Evolutionary conservation across 768 basidiomycete genomes (phyloP), one percentile per base, ranked within the genome.

Genomic region (Clitopilus passeckerianus): DNA sequence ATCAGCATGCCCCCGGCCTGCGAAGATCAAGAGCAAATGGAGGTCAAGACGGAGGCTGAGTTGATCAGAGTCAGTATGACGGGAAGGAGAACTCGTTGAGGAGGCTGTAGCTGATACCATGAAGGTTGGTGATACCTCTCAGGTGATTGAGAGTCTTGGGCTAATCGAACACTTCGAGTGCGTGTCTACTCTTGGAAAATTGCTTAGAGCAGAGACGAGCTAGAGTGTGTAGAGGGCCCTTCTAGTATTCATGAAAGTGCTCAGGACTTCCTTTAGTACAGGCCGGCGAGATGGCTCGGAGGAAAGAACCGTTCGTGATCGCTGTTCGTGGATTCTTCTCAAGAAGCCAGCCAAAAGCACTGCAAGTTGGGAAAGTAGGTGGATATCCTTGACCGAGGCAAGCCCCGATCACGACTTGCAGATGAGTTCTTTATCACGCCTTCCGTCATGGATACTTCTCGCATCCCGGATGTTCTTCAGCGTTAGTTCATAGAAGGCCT

Each of bases 371-470:
- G 22, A 7, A 15, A 18, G 60, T 22, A 34, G 24, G 35, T 20
- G 56, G 35, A 54, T 44, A 16, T 20, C 56, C 12, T 16, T 2
- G 8, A 12, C 1, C 24, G 34, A 27, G 10, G 44, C 14, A 37
- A 22, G 57, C 0, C 43, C 34, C 53, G 27, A 27, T 18, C 34
- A 56, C 37, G 6, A 81, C 80, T 70, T 74, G 67, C 87, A 89
- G 65, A 90, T 90, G 0, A 71, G 68, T 58, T 85, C 82, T 61
- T 78, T 84, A 52, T 84, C 82, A 6, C 77, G 72, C 64, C 86
- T 87, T 0, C 89, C 88, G 43, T 90, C 85, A 59, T 87, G 86
- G 33, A 91, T 89, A 35, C 85, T 88, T 24, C 87, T 71, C 53
- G 80, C 65, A 59, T 85, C 82, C 85, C 87, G 90, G 61, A 91